These are phyloP conservation scores for Didymella pinodella DNA, from an alignment of 2,329 filamentous ascomycete species.

Conservation along the genomic window DNA sequence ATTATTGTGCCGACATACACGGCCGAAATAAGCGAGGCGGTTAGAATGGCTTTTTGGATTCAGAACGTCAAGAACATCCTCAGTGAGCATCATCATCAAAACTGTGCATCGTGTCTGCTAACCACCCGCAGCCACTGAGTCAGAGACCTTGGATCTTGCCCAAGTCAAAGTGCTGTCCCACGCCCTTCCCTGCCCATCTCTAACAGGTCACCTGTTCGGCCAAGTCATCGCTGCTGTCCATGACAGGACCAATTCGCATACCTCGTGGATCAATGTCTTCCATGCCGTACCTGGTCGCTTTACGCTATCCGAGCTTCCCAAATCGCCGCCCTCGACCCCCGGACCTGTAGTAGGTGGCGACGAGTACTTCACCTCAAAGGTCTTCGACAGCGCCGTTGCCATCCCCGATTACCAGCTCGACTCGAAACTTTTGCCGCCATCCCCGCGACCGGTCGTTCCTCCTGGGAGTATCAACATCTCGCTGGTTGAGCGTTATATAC, in stretches of 20 bases:
- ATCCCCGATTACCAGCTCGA: conserved; percentile 67
- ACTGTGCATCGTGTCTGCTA: conserved; percentile 12
- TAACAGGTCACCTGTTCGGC: conserved; percentile 61
- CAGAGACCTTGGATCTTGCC: conserved; percentile 44
- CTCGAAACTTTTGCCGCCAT: conserved; percentile 58
- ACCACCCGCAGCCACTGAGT: conserved; percentile 40
- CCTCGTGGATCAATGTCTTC: conserved; percentile 69
- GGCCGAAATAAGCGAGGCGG: conserved; percentile 31
- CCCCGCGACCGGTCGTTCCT: conserved; percentile 65
- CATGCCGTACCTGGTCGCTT: conserved; percentile 70
- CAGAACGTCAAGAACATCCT: conserved; percentile 42
- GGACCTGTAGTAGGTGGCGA: conserved; percentile 59
- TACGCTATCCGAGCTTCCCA: conserved; percentile 67
- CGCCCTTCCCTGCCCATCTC: conserved; percentile 64
- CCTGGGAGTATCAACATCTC: conserved; percentile 68
- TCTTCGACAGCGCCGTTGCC: conserved; percentile 69
- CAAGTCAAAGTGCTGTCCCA: conserved; percentile 67
- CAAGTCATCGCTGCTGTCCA: conserved; percentile 65
- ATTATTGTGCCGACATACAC: conserved; percentile 38
- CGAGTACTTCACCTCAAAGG: conserved; percentile 68
- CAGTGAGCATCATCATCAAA: conserved; percentile 36
- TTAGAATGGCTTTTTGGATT: conserved; percentile 44
- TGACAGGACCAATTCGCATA: conserved; percentile 59
- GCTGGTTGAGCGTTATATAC: conserved; percentile 71
- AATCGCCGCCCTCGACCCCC: conserved; percentile 69